These are phyloP conservation scores for Vanrija humicola DNA, from an alignment of 1,284 basidiomycete species.

Conservation along the genomic window DNA sequence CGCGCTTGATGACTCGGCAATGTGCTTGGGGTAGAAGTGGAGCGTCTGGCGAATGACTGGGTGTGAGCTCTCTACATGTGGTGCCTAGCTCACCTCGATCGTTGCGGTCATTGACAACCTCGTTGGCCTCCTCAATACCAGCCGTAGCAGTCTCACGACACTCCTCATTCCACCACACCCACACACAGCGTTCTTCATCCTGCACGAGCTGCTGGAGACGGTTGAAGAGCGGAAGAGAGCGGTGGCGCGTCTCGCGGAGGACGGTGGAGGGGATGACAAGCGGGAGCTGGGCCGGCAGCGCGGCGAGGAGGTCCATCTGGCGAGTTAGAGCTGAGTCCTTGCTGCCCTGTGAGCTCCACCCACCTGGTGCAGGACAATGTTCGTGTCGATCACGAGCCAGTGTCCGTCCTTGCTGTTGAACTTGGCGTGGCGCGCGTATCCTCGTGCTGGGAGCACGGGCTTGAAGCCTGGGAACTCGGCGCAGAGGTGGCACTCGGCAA, in stretches of 20 bases:
- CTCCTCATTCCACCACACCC: slow-evolving; percentile 91
- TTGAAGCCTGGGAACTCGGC: slow-evolving; percentile 46
- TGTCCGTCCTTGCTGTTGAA: slow-evolving; percentile 54
- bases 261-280: slow-evolving; percentile 93
- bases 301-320: slow-evolving; percentile 89
- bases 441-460: slow-evolving; percentile 54
- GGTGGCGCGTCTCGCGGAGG: slow-evolving; percentile 90
- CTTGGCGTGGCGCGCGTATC: slow-evolving; percentile 54
- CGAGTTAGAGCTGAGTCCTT: slow-evolving; percentile 10
- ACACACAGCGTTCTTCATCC: slow-evolving; percentile 69
- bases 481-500: slow-evolving; percentile 66
- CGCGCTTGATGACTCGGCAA: slow-evolving; percentile 56
- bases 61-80: neutral
- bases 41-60: slow-evolving; percentile 78
- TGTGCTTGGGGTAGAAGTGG: slow-evolving; percentile 76
- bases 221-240: slow-evolving; percentile 89
- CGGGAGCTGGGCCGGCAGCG: slow-evolving; percentile 65
- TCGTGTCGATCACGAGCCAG: slow-evolving; percentile 90
- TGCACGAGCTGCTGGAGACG: slow-evolving; percentile 76
- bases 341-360: too few relatives aligned
- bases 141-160: slow-evolving; percentile 55
- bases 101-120: slow-evolving; percentile 78
- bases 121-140: slow-evolving; percentile 20
- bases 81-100: slow-evolving; percentile 64
- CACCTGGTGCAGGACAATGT: slow-evolving; percentile 88